Conservation (phyloP, 306 rosid genomes). For the Crotalaria pallida region DNA sequence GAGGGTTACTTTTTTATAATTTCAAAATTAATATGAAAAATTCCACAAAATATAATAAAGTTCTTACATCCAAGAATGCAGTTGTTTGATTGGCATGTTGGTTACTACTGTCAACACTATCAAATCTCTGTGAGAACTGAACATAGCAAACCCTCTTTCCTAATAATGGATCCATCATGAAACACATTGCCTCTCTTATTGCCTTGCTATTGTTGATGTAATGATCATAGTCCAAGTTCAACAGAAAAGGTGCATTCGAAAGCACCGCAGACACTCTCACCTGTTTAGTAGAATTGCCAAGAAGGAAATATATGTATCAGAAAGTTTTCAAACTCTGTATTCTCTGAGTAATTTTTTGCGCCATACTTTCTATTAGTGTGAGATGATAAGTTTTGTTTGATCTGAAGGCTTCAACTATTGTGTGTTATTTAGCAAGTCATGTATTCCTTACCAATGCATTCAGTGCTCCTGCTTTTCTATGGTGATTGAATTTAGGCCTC, state of each 20-base stretch:
- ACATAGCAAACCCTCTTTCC: conserved; percentile 46
- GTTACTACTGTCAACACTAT: conserved; percentile 28
- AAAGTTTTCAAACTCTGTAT: not conserved
- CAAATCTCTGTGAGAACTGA: conserved; percentile 44
- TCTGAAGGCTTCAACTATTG: not conserved
- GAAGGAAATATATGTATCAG: not conserved
- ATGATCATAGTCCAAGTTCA: conserved; percentile 53
- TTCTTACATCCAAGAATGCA: conserved; percentile 41
- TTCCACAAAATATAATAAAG: not conserved
- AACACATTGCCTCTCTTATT: conserved; percentile 54
- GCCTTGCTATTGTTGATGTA: conserved; percentile 49
- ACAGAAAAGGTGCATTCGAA: conserved; percentile 43
- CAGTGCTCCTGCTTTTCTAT: conserved; percentile 52
- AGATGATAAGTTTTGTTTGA: no score
- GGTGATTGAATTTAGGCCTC: conserved; percentile 46
- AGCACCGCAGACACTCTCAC: conserved; percentile 47
- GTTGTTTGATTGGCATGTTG: conserved; percentile 25
- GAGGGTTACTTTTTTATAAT: not conserved
- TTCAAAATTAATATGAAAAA: not conserved
- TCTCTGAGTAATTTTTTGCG: no score
- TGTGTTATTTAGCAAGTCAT: not conserved
- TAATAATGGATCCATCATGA: conserved; percentile 47
- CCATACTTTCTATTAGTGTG: no score
- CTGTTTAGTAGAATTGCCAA: conserved; percentile 16
- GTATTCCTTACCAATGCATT: conserved; percentile 42